Conservation (phyloP, 805 yeast genomes). For the Nakazawaea laoshanensis region DNA sequence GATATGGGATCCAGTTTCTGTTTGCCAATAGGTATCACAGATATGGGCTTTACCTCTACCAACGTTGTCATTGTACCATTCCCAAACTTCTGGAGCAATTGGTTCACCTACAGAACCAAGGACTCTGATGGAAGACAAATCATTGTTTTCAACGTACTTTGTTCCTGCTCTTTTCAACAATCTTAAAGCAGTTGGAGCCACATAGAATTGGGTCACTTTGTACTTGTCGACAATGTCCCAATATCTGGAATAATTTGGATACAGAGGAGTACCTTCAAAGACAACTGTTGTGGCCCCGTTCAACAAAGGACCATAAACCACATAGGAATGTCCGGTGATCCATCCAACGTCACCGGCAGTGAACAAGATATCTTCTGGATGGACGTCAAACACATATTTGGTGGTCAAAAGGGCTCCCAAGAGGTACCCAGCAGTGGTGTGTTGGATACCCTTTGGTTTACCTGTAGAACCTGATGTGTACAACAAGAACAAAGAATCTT, state of each 20-base stretch:
- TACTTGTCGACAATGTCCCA: constrained; percentile 71
- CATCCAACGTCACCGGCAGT: constrained; percentile 91
- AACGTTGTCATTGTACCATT: constrained; percentile 69
- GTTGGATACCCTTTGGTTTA: constrained; percentile 81
- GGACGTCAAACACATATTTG: constrained; percentile 70
- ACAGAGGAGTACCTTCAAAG: constrained; percentile 84
- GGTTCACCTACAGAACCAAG: constrained; percentile 86
- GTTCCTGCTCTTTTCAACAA: constrained; percentile 71
- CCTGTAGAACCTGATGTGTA: constrained; percentile 88
- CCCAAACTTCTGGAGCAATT: constrained; percentile 81
- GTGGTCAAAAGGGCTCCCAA: constrained; percentile 68
- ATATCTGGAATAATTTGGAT: constrained; percentile 71
- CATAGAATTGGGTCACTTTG: constrained; percentile 71
- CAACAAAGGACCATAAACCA: constrained; percentile 70
- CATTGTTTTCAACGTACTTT: constrained; percentile 48
- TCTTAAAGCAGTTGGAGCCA: constrained; percentile 80
- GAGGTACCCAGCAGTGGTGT: constrained; percentile 72
- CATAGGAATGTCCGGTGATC: constrained; percentile 86
- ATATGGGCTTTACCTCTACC: constrained; percentile 67
- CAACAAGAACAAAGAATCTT: constrained; percentile 72
- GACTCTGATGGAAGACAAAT: constrained; percentile 55
- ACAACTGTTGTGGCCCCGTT: constrained; percentile 74
- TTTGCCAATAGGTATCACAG: constrained; percentile 85
- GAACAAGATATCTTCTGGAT: constrained; percentile 65
- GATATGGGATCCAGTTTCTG: constrained; percentile 78